phyloP scores from a whole-genome alignment of 805 yeast genomes.

The Kodamaea laetipori region DNA sequence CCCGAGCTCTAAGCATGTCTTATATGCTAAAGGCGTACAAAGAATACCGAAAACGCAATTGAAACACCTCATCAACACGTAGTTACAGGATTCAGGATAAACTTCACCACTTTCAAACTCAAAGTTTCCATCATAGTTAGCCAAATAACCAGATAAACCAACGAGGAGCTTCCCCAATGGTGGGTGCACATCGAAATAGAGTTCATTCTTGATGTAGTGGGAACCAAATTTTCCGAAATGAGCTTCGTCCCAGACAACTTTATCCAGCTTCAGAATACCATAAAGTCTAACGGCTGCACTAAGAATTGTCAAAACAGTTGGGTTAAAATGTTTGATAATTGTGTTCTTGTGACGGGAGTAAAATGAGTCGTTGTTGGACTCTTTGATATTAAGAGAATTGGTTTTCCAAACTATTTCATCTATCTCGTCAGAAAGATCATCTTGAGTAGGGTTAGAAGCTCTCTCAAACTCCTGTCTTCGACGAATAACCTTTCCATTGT shows the following conservation, averaged over 20 bases:
- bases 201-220: slow-evolving; percentile 73
- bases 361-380: slow-evolving; percentile 1
- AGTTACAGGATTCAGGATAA: slow-evolving; percentile 66
- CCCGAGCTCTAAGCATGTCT: slow-evolving; percentile 37
- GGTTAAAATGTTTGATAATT: slow-evolving; percentile 9
- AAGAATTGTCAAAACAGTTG: slow-evolving; percentile 15
- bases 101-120: slow-evolving; percentile 66
- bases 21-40: slow-evolving; percentile 69
- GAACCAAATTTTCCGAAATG: slow-evolving; percentile 89
- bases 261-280: slow-evolving; percentile 54
- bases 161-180: slow-evolving; percentile 82
- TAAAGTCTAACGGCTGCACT: slow-evolving; percentile 51
- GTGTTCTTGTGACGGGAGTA: neutral
- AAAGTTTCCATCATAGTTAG: slow-evolving; percentile 82
- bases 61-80: slow-evolving; percentile 66
- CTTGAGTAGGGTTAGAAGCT: neutral
- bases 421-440: slow-evolving; percentile 9
- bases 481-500: neutral
- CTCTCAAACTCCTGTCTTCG: slow-evolving; percentile 2
- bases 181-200: slow-evolving; percentile 86
- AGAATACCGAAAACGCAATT: slow-evolving; percentile 68
- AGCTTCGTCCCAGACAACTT: slow-evolving; percentile 88
- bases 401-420: slow-evolving; percentile 18
- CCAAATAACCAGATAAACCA: slow-evolving; percentile 75
- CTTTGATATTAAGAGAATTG: slow-evolving; percentile 14